Conservation (phyloP, 108 stramenopile genomes). For the Nitzschia palea region DNA sequence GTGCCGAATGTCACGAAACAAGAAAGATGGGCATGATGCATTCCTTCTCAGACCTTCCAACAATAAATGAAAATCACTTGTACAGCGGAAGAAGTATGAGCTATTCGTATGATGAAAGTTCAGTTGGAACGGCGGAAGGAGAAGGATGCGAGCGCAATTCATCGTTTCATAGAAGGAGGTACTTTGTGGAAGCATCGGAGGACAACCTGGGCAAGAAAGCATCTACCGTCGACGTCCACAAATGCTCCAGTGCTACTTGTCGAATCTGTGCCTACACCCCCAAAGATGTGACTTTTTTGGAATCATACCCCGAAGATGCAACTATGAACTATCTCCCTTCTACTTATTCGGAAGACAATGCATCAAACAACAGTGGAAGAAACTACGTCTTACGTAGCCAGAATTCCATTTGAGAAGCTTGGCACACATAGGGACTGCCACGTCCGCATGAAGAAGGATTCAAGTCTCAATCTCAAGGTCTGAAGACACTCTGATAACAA, state of each 20-base stretch:
- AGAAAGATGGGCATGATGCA: conserved; percentile 9
- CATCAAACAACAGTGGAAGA: too few species aligned
- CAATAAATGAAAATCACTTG: conserved; percentile 30
- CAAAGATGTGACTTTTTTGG: conserved; percentile 23
- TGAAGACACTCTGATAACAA: too few species aligned
- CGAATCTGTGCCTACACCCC: conserved; percentile 31
- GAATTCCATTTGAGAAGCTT: too few species aligned
- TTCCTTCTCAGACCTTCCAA: conserved; percentile 17
- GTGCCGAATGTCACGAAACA: conserved; percentile 40
- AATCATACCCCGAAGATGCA: background rate
- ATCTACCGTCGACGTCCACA: conserved; percentile 44
- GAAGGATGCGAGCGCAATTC: conserved; percentile 2
- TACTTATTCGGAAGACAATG: background rate
- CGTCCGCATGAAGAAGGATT: too few species aligned
- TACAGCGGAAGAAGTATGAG: conserved; percentile 5
- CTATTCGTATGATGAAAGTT: conserved; percentile 15
- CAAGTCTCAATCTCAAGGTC: too few species aligned
- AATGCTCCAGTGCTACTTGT: conserved; percentile 44
- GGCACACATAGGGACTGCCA: too few species aligned
- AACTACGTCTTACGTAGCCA: too few species aligned
- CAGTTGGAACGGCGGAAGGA: background rate
- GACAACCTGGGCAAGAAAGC: conserved; percentile 24
- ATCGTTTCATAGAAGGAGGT: conserved; percentile 16
- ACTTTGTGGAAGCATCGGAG: conserved; percentile 5
- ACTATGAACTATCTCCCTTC: background rate